Evolutionary conservation across 129 eudicot genomes (phyloP), one percentile per base, ranked within the genome.

Genomic region (Arctium minus): DNA sequence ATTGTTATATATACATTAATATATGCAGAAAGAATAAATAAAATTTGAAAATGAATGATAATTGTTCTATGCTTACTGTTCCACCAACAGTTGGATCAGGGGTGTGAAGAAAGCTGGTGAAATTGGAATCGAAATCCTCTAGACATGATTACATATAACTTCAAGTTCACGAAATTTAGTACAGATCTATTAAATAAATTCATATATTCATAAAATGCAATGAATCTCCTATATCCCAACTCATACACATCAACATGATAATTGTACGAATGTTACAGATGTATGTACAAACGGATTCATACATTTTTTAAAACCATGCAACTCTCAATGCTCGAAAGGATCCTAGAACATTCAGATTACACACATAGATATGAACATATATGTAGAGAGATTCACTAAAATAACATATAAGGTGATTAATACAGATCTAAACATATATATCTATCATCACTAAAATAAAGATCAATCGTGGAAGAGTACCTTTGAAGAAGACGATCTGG

Each of bases 41-140:
- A 22, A 22, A 22, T 22, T 22, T 22, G 27, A 22, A 22, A 22
- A 22, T 22, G 27, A 22, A 22, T 0, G 27, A 22, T 22, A 22
- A 22, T 22, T 22, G 27, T 22, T 22, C 27, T 22, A 22, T 22
- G 27, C 27, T 0, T 22, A 22, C 27, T 22, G 27, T 22, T 22
- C 27, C 27, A 22, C 27, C 27, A 22, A 22, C 98, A 68, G 98
- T 89, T 73, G 97, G 89, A 38, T 90, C 93, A 60, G 98, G 88
- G 3, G 92, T 90, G 85, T 94, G 98, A 84, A 90, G 90, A 83
- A 94, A 94, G 82, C 98, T 92, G 81, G 90, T 83, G 39, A 94
- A 79, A 84, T 92, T 94, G 67, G 27, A 22, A 22, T 22, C 27
- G 27, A 22, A 22, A 22, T 22, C 27, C 27, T 22, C 27, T 22